phyloP scores from a whole-genome alignment of 768 basidiomycete genomes.

The Candolleomyces efflorescens region DNA sequence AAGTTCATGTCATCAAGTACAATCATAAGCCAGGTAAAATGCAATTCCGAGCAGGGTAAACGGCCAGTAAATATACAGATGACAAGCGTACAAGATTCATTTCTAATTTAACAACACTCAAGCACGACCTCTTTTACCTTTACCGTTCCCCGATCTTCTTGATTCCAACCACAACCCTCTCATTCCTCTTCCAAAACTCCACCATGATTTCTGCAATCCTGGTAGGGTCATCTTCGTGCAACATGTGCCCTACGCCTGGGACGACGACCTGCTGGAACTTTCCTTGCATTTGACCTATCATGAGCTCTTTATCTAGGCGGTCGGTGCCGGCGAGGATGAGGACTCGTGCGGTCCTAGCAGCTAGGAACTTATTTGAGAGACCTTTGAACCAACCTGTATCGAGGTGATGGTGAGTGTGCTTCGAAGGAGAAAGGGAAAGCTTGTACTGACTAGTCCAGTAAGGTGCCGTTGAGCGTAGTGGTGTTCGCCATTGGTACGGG shows the following conservation, averaged over 20 bases:
- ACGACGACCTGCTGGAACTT: conserved; percentile 95
- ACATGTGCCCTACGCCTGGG: conserved; percentile 84
- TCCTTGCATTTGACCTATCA: conserved; percentile 96
- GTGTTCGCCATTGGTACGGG: conserved; percentile 76
- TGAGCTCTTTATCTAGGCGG: conserved; percentile 85
- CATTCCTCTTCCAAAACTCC: conserved; percentile 91
- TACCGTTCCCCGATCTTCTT: conserved; percentile 52
- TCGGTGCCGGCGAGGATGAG: conserved; percentile 93
- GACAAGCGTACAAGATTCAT: too few relatives aligned
- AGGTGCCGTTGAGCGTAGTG: conserved; percentile 76
- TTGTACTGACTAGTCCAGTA: conserved; percentile 78
- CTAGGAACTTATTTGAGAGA: conserved; percentile 76
- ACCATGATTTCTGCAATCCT: conserved; percentile 75
- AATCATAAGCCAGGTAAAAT: too few relatives aligned
- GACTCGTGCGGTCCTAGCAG: conserved; percentile 74
- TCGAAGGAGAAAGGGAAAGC: background rate
- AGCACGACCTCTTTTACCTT: too few relatives aligned
- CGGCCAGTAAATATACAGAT: too few relatives aligned
- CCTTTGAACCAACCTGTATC: conserved; percentile 83
- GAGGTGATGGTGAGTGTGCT: background rate
- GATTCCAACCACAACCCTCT: conserved; percentile 57
- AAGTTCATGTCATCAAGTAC: too few relatives aligned
- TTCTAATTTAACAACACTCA: too few relatives aligned
- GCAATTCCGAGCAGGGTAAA: too few relatives aligned
- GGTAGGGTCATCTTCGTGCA: conserved; percentile 94